phyloP scores from a whole-genome alignment of 2,329 filamentous ascomycete species.

The Ascosphaera pollenicola region DNA sequence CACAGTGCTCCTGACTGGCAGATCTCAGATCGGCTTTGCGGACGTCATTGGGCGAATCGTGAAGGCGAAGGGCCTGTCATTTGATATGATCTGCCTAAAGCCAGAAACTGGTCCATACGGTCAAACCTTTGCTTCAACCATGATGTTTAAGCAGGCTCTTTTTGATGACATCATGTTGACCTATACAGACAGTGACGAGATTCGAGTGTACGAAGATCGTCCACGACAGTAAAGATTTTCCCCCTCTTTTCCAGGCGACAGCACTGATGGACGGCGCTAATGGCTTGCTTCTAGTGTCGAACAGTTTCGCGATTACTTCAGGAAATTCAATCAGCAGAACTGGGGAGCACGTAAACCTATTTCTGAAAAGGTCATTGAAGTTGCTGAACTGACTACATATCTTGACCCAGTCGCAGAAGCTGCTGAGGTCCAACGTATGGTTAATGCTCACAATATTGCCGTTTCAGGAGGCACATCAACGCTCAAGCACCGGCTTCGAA shows the following conservation, averaged over 20 bases:
- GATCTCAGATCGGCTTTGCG: slow-evolving; percentile 54
- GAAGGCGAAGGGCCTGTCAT: slow-evolving; percentile 53
- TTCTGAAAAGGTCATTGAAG: slow-evolving; percentile 61
- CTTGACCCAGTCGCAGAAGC: slow-evolving; percentile 63
- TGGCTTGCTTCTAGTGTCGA: slow-evolving; percentile 31
- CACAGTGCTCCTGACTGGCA: slow-evolving; percentile 69
- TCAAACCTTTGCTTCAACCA: slow-evolving; percentile 59
- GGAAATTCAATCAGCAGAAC: slow-evolving; percentile 45
- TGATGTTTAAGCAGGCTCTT: slow-evolving; percentile 80
- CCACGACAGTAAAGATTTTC: slow-evolving; percentile 28
- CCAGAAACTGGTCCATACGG: slow-evolving; percentile 60
- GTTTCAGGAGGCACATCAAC: slow-evolving; percentile 1
- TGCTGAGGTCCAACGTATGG: slow-evolving; percentile 66
- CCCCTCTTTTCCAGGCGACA: not conserved
- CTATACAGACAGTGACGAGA: slow-evolving; percentile 61
- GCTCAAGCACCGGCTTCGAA: slow-evolving; percentile 30
- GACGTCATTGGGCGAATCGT: slow-evolving; percentile 66
- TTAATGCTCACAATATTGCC: slow-evolving; percentile 57
- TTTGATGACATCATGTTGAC: slow-evolving; percentile 65
- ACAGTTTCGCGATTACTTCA: slow-evolving; percentile 68
- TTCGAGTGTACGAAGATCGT: slow-evolving; percentile 45
- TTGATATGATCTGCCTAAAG: slow-evolving; percentile 77
- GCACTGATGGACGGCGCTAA: not conserved
- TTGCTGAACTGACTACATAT: slow-evolving; percentile 50
- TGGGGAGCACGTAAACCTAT: slow-evolving; percentile 39